Evolutionary conservation across 768 basidiomycete species (phyloP).

Genomic region (Xerocomellus dryophilus): DNA sequence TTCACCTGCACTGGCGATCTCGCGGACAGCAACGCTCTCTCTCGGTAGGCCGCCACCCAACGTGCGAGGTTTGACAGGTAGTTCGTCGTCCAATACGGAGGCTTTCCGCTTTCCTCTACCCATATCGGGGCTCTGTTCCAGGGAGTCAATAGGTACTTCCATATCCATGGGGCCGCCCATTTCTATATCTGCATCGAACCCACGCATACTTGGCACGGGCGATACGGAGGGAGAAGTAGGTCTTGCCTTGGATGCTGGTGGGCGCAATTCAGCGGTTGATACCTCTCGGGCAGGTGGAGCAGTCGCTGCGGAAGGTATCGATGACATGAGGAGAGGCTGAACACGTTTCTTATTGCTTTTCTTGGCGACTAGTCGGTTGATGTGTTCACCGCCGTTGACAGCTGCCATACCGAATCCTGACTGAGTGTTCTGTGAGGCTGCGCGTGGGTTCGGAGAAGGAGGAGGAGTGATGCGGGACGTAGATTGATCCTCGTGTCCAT

Average conservation of each 20-base stretch:
- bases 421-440: conserved; percentile 33
- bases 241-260: conserved; percentile 26
- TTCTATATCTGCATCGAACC: conserved; percentile 42
- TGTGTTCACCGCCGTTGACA: conserved; percentile 50
- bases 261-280: conserved; percentile 14
- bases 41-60: conserved; percentile 65
- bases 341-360: conserved; percentile 67
- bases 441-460: conserved; percentile 41
- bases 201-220: conserved; percentile 49
- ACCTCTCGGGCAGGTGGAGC: conserved; percentile 13
- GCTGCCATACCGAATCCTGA: conserved; percentile 40
- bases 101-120: conserved; percentile 54
- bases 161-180: conserved; percentile 49
- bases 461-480: conserved; percentile 44
- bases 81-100: conserved; percentile 41
- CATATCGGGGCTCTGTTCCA: conserved; percentile 42
- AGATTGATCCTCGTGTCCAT: conserved; percentile 19
- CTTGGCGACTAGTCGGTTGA: conserved; percentile 75
- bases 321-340: conserved; percentile 42
- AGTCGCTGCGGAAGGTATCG: conserved; percentile 37
- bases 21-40: conserved; percentile 49
- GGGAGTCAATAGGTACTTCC: conserved; percentile 53
- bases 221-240: conserved; percentile 37
- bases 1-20: conserved; percentile 40
- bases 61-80: conserved; percentile 45